Evolutionary conservation across 768 basidiomycete genomes (phyloP).

Genomic region (Leucocoprinus sp.): DNA sequence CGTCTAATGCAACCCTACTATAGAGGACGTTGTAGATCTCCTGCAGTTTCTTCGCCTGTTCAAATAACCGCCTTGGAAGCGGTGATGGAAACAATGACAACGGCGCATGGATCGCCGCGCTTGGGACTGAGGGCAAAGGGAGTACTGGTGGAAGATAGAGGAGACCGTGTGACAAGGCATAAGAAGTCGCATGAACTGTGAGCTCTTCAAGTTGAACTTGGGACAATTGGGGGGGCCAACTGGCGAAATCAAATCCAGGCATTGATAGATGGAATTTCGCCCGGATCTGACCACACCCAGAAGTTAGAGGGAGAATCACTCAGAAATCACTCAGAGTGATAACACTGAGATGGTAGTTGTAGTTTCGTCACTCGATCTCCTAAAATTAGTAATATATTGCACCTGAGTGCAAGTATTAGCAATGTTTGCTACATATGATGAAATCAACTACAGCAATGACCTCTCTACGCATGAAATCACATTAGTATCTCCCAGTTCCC

Average conservation of each 20-base stretch:
- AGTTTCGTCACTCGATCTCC: slow-evolving; percentile 3
- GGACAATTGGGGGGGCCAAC: slow-evolving; percentile 72
- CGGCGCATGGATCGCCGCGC: slow-evolving; percentile 85
- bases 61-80: slow-evolving; percentile 67
- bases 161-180: slow-evolving; percentile 78
- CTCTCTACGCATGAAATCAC: slow-evolving; percentile 3
- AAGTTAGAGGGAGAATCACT: slow-evolving; percentile 2
- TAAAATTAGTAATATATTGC: background rate
- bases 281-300: background rate
- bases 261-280: slow-evolving; percentile 1
- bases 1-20: slow-evolving; percentile 72
- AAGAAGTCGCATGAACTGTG: slow-evolving; percentile 63
- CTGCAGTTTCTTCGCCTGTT: slow-evolving; percentile 60
- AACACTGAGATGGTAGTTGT: slow-evolving; percentile 3
- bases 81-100: slow-evolving; percentile 84
- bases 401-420: no score
- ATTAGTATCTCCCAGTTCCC: slow-evolving; percentile 1
- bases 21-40: slow-evolving; percentile 79
- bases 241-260: slow-evolving; percentile 34
- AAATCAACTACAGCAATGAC: background rate
- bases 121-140: slow-evolving; percentile 42
- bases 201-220: slow-evolving; percentile 51
- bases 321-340: slow-evolving; percentile 11
- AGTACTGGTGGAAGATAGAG: slow-evolving; percentile 63
- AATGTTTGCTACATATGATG: no score